A percentile compares a stretch with the other conserved stretches of the same genome.
These are phyloP conservation scores for Aechmea fasciata DNA, from an alignment of 176 grass and related monocot genomes.

Conservation along the genomic window DNA sequence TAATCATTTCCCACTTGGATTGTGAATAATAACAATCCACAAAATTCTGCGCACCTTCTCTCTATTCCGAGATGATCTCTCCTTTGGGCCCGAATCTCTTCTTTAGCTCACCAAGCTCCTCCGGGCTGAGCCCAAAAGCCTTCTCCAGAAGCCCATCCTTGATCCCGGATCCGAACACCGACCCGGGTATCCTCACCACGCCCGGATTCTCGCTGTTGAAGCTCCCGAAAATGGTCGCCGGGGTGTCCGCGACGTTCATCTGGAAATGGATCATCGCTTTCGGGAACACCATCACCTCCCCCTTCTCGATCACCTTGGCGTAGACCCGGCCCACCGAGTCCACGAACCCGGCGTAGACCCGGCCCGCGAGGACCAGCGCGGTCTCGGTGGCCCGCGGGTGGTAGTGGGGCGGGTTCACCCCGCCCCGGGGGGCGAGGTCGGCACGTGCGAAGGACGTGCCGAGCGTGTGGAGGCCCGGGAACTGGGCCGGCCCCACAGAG, in stretches of 20 bases:
- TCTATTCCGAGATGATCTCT: background rate
- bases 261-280: conserved; percentile 69
- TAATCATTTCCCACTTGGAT: too few relatives aligned
- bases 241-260: conserved; percentile 57
- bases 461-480: conserved; percentile 69
- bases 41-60: background rate
- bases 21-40: too few relatives aligned
- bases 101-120: conserved; percentile 43
- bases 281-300: conserved; percentile 84
- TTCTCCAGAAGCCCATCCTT: conserved; percentile 44
- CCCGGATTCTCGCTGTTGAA: conserved; percentile 88
- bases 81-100: conserved; percentile 39
- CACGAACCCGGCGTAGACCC: conserved; percentile 66
- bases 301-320: conserved; percentile 59
- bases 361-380: conserved; percentile 48
- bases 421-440: conserved; percentile 43
- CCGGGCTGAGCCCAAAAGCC: conserved; percentile 42
- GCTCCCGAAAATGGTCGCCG: conserved; percentile 44
- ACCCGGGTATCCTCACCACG: conserved; percentile 48
- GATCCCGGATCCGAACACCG: conserved; percentile 67
- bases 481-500: conserved; percentile 39
- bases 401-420: conserved; percentile 74
- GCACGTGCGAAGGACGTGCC: conserved; percentile 73
- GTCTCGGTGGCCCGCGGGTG: conserved; percentile 81
- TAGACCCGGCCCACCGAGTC: conserved; percentile 51